These are phyloP conservation scores for Madurella mycetomatis DNA, from an alignment of 2,329 filamentous ascomycete species.

Conservation along the genomic window DNA sequence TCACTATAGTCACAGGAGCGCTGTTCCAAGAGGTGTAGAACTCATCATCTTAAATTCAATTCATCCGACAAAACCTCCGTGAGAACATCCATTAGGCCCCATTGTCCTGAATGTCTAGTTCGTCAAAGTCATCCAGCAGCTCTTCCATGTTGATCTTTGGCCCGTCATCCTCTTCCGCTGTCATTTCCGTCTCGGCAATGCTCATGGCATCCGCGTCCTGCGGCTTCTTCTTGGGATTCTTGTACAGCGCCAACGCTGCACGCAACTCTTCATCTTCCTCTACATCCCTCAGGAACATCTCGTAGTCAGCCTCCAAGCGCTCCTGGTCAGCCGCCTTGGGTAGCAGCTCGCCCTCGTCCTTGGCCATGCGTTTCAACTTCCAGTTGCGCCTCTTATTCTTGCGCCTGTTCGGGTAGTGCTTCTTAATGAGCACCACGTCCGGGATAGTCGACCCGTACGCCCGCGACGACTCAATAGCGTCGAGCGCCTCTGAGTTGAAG, in stretches of 20 bases:
- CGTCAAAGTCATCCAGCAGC: conserved; percentile 88
- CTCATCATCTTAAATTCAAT: too few species aligned
- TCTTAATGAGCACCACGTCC: conserved; percentile 95
- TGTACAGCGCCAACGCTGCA: conserved; percentile 81
- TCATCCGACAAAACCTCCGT: not conserved
- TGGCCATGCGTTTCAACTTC: conserved; percentile 90
- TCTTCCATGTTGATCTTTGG: conserved; percentile 75
- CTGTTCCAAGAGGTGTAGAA: too few species aligned
- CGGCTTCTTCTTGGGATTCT: conserved; percentile 51
- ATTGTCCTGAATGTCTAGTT: conserved; percentile 65
- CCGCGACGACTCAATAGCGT: conserved; percentile 73
- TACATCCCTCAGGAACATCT: conserved; percentile 93
- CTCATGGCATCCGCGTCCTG: conserved; percentile 52
- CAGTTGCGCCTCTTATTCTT: conserved; percentile 83
- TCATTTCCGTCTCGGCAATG: conserved; percentile 58
- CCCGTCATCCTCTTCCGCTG: conserved; percentile 54
- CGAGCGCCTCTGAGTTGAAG: conserved; percentile 85
- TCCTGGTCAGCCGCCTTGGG: conserved; percentile 86
- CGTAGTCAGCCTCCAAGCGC: conserved; percentile 86
- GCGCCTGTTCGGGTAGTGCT: conserved; percentile 77
- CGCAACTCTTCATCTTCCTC: conserved; percentile 91
- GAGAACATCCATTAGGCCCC: conserved; percentile 1
- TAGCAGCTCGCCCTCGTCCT: conserved; percentile 81
- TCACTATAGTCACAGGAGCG: too few species aligned
- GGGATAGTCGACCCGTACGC: conserved; percentile 76